Conservation (phyloP, 306 rosid genomes). For the Gastrolobium bilobum region DNA sequence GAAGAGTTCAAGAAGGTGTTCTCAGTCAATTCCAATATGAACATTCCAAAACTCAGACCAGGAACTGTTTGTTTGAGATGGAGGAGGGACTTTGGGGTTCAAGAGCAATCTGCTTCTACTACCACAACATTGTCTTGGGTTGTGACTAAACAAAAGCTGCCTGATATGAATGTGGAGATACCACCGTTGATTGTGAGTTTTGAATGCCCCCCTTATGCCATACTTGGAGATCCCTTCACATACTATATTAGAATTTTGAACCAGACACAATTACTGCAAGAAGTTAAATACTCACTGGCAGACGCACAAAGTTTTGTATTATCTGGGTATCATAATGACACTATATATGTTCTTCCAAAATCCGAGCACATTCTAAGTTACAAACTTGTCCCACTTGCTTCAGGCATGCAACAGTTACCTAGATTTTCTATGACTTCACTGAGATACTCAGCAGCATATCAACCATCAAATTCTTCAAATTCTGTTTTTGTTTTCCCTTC, state of each 20-base stretch:
- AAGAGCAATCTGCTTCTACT: slow-evolving; percentile 59
- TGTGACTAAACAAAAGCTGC: slow-evolving; percentile 70
- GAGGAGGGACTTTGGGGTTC: slow-evolving; percentile 73
- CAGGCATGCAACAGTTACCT: slow-evolving; percentile 85
- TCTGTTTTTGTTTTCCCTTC: slow-evolving; percentile 83
- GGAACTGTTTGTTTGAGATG: slow-evolving; percentile 83
- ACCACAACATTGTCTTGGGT: slow-evolving; percentile 54
- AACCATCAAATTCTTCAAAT: slow-evolving; percentile 63
- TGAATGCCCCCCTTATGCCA: slow-evolving; percentile 90
- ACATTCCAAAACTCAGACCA: slow-evolving; percentile 62
- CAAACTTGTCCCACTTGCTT: slow-evolving; percentile 92
- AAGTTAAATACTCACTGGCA: slow-evolving; percentile 76
- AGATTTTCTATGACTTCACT: slow-evolving; percentile 76
- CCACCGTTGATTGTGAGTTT: slow-evolving; percentile 84
- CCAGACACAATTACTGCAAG: slow-evolving; percentile 85
- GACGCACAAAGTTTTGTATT: slow-evolving; percentile 89
- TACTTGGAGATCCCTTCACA: slow-evolving; percentile 88
- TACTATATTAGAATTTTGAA: slow-evolving; percentile 72
- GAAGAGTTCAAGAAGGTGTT: slow-evolving; percentile 93
- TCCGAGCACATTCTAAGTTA: slow-evolving; percentile 78
- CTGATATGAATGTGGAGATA: slow-evolving; percentile 72
- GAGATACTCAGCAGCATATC: slow-evolving; percentile 84
- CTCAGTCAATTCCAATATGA: slow-evolving; percentile 64
- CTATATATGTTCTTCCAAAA: slow-evolving; percentile 80
- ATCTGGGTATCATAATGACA: slow-evolving; percentile 86